phyloP scores from a whole-genome alignment of 2,329 filamentous ascomycete genomes.

The Colletotrichum truncatum region DNA sequence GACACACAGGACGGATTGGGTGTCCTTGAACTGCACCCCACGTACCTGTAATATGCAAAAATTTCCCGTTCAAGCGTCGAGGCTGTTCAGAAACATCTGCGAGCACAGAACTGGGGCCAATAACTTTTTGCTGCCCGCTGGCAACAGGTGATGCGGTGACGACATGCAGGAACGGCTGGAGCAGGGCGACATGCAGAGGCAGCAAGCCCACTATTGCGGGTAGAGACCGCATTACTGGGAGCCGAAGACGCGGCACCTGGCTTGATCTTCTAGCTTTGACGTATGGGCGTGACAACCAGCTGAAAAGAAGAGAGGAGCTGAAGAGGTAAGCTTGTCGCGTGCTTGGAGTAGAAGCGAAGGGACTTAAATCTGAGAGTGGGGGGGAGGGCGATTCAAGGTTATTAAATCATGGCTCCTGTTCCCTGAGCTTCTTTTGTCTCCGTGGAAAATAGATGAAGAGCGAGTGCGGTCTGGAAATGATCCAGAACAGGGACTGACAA shows the following conservation, averaged over 20 bases:
- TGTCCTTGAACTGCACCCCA: constrained; percentile 24
- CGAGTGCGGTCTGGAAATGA: constrained; percentile 14
- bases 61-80: constrained; percentile 69
- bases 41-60: constrained; percentile 89
- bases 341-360: background rate
- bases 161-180: constrained; percentile 30
- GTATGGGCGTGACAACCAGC: background rate
- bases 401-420: constrained; percentile 23
- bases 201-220: constrained; percentile 31
- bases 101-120: constrained; percentile 26
- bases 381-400: constrained; percentile 20
- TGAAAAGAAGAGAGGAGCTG: background rate
- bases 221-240: constrained; percentile 28
- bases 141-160: constrained; percentile 28
- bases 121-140: constrained; percentile 28
- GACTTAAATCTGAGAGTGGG: background rate
- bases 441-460: constrained; percentile 22
- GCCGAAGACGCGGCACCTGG: background rate
- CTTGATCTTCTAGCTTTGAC: constrained; percentile 6
- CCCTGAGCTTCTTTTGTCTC: constrained; percentile 15
- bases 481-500: constrained; percentile 4
- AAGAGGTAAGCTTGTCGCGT: background rate
- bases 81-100: constrained; percentile 47
- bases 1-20: background rate
- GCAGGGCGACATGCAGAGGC: constrained; percentile 25